Base-by-base conservation (phyloP, 2,329 filamentous ascomycete species). In the Arthrobotrys sinensis region DNA sequence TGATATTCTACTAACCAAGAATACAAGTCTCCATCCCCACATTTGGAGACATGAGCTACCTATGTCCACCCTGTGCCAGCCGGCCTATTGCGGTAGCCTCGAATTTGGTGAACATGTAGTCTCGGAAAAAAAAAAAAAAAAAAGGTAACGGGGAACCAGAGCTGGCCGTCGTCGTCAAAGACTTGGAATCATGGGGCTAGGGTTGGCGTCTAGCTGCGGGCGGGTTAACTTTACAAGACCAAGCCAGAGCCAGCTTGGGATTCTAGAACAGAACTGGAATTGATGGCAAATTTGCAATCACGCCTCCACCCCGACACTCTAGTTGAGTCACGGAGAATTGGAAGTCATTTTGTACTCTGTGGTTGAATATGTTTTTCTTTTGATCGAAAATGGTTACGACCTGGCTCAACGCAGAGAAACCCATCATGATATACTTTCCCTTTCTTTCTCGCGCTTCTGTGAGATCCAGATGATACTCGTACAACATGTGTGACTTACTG, bases 1-100 rank as follows among this genome's bases (percentile, higher is more conserved):
- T 40, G 55, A 57, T 70, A 43, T 28, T 34, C 19, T 43, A 11
- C 55, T 60, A 28, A 40, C 36, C 34, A 60, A 40, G 10, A 24
- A 43, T 16, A 24, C 32, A 21, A 14, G 55, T 28, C 21, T 43
- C 34, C 16, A 24, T 40, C 52, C 46, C 28, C 45, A 19, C 28
- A 46, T 46, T 40, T 6, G 48, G 32, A 52, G n/a, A 34, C 14
- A n/a, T 28, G 40, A 43, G 14, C 28, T 34, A 14, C 34, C 16
- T 38, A 34, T 21, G 16, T 57, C 34, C 32, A 57, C 12, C 4
- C 6, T 45, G 3, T 45, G 40, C 11, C n/a, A n/a, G 12, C n/a
- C 40, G 12, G 40, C 2, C n/a, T n/a, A 21, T 38, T 57, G 5
- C 12, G 38, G n/a, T 21, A 38, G 32, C 8, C 8, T 6, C 40